Percentiles rank a stretch among this genome's conserved stretches.
Evolutionary conservation across 768 basidiomycete species (phyloP).

Genomic region (Serendipita sp.): DNA sequence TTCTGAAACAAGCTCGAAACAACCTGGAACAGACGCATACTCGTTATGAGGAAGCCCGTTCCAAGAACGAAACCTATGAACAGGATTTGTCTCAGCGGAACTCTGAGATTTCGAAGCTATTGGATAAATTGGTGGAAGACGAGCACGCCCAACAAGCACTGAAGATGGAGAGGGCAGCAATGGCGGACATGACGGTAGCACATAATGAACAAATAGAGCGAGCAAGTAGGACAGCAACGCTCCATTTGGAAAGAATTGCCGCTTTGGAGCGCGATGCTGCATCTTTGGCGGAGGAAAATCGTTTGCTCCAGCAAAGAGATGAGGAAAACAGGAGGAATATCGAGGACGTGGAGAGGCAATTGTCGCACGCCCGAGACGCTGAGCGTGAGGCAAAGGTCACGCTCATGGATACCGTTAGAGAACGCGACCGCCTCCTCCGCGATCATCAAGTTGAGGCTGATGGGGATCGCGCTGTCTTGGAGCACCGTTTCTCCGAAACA

Average conservation of each 20-base stretch:
- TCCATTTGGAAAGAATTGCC: neutral
- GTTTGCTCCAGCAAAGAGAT: slow-evolving; percentile 53
- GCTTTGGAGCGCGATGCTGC: neutral
- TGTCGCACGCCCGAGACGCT: slow-evolving; percentile 51
- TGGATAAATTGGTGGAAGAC: neutral
- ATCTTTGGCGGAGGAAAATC: slow-evolving; percentile 29
- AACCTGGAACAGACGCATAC: slow-evolving; percentile 48
- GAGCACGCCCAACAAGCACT: neutral
- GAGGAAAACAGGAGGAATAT: slow-evolving; percentile 46
- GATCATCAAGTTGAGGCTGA: slow-evolving; percentile 89
- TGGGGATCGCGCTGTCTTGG: slow-evolving; percentile 81
- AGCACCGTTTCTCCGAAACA: slow-evolving; percentile 69
- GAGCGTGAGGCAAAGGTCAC: slow-evolving; percentile 53
- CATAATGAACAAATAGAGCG: neutral
- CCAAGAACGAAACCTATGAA: slow-evolving; percentile 26
- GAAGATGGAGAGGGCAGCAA: neutral
- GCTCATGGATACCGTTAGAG: slow-evolving; percentile 44
- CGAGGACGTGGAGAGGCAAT: slow-evolving; percentile 60
- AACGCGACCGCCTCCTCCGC: slow-evolving; percentile 48
- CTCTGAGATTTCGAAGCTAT: neutral
- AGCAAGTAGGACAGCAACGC: neutral
- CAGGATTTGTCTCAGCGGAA: slow-evolving; percentile 38
- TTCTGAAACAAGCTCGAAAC: slow-evolving; percentile 25
- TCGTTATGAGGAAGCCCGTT: neutral
- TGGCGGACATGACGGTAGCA: neutral